Percentiles rank a stretch among this genome's conserved stretches.
phyloP scores from a whole-genome alignment of 2,329 filamentous ascomycete genomes.

The Microsporum canis region DNA sequence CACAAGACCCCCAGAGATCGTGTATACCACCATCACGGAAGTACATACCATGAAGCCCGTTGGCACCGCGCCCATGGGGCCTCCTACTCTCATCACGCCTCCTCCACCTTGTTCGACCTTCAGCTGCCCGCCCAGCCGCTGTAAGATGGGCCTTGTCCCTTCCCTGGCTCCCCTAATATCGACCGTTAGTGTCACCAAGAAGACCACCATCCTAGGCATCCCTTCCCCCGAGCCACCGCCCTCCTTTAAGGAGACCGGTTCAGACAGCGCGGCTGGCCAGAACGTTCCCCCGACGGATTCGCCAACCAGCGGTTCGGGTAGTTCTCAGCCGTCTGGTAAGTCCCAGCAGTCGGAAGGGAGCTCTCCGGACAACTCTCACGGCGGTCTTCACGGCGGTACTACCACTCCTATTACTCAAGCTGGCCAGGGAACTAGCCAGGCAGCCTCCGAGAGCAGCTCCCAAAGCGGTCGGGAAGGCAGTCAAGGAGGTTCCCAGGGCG shows the following conservation, averaged over 20 bases:
- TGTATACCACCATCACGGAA: slow-evolving; percentile 10
- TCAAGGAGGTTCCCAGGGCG: background rate
- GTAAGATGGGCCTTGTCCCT: background rate
- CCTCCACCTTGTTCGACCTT: slow-evolving; percentile 7
- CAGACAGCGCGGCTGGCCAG: background rate
- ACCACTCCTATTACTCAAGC: background rate
- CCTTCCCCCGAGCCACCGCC: slow-evolving; percentile 6
- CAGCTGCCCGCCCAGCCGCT: slow-evolving; percentile 2
- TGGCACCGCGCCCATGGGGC: background rate
- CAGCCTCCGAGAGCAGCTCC: background rate
- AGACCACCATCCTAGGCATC: slow-evolving; percentile 9
- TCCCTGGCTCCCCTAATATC: background rate
- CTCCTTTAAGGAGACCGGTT: background rate
- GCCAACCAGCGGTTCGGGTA: background rate
- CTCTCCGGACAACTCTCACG: background rate
- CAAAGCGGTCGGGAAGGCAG: background rate
- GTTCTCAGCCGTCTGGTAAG: background rate
- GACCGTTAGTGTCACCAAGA: slow-evolving; percentile 10
- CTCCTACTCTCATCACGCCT: slow-evolving; percentile 9
- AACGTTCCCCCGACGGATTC: background rate
- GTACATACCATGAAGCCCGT: slow-evolving; percentile 4
- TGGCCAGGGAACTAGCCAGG: background rate
- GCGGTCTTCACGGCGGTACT: background rate
- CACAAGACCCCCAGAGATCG: background rate
- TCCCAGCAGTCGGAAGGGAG: background rate